A percentile compares a stretch with the other conserved stretches of the same genome.
These are phyloP conservation scores for Aureobasidium sp. DNA, from an alignment of 2,329 filamentous ascomycete genomes.

Conservation along the genomic window DNA sequence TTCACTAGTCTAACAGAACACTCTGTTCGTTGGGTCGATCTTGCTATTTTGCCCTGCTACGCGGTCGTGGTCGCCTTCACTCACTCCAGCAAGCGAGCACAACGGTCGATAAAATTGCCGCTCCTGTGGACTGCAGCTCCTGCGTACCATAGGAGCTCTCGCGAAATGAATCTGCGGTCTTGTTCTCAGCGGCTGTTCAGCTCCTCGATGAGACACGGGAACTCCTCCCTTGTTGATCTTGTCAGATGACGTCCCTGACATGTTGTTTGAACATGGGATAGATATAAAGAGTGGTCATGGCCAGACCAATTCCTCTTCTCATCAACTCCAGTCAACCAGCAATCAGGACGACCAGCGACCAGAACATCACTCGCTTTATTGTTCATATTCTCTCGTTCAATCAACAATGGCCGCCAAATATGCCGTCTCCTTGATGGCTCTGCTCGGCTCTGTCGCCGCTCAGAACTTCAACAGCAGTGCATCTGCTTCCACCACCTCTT, in stretches of 20 bases:
- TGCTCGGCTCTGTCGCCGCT: constrained; percentile 1
- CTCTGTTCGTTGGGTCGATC: constrained; percentile 3
- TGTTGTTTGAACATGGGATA: not conserved
- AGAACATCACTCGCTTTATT: constrained; percentile 9
- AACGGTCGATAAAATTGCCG: constrained; percentile 12
- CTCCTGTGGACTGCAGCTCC: constrained; percentile 1
- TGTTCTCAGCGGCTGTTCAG: not conserved
- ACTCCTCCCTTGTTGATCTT: not conserved
- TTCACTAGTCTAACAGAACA: constrained; percentile 11
- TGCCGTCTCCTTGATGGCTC: constrained; percentile 7
- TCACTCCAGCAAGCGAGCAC: not conserved
- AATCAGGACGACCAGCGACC: not conserved
- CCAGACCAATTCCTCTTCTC: constrained; percentile 1
- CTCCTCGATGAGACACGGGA: constrained; percentile 8
- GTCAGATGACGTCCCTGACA: not conserved
- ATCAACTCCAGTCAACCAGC: not conserved
- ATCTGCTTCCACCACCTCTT: not conserved
- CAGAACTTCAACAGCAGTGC: not conserved
- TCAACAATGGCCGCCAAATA: constrained; percentile 7
- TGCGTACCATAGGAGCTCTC: constrained; percentile 6
- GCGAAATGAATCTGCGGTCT: constrained; percentile 3
- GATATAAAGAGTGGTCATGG: constrained; percentile 1
- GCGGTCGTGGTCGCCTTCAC: not conserved
- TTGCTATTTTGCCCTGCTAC: not conserved
- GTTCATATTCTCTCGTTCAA: not conserved